Percentiles rank a stretch among this genome's conserved stretches.
phyloP scores from a whole-genome alignment of 495 filamentous ascomycete genomes.

The Glonium stellatum region DNA sequence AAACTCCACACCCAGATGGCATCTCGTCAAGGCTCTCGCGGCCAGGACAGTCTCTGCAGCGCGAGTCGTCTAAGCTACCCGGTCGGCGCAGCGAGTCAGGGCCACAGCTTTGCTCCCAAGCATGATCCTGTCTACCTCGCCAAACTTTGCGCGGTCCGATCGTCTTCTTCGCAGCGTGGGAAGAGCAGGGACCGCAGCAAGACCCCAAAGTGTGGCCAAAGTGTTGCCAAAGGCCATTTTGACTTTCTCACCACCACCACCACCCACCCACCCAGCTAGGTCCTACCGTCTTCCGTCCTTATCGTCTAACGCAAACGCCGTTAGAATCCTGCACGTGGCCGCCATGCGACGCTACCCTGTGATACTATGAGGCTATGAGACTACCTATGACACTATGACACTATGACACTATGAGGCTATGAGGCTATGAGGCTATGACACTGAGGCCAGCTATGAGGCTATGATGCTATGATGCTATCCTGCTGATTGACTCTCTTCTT shows the following conservation, averaged over 20 bases:
- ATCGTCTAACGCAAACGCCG: background rate
- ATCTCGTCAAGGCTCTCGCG: too few relatives aligned
- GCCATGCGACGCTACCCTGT: constrained; percentile 1
- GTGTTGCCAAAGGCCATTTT: too few relatives aligned
- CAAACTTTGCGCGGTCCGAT: background rate
- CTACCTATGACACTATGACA: too few relatives aligned
- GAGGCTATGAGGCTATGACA: background rate
- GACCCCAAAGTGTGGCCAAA: background rate
- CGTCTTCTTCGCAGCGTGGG: background rate
- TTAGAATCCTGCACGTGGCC: constrained; percentile 2
- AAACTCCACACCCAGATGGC: too few relatives aligned
- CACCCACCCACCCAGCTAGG: background rate
- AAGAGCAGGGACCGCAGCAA: background rate
- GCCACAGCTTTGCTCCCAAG: background rate
- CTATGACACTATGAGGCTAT: background rate
- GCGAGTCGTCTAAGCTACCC: background rate
- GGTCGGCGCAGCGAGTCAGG: background rate
- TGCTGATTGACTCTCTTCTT: background rate
- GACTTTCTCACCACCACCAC: background rate
- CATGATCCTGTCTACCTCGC: background rate
- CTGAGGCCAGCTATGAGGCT: too few relatives aligned
- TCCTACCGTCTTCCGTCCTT: background rate
- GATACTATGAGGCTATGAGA: background rate
- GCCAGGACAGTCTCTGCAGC: too few relatives aligned
- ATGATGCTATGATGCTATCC: background rate